phyloP scores from a whole-genome alignment of 1,139 yeast species.

The Geotrichum europaeum region DNA sequence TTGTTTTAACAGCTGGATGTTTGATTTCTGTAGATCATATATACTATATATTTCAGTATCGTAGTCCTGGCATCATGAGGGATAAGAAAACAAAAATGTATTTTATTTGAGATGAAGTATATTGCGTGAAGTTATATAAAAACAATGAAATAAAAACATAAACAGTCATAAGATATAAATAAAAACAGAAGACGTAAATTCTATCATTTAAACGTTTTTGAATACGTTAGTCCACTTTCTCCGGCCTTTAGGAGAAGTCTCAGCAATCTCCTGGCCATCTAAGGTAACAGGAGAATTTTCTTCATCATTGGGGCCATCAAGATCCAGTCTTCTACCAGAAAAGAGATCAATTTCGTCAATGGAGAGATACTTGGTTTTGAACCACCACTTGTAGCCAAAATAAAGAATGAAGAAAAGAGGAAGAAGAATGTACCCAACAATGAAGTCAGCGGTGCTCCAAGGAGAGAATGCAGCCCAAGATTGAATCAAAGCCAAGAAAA shows the following conservation, averaged over 20 bases:
- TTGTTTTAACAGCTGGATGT: too few relatives aligned
- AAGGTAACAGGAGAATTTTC: constrained; percentile 5
- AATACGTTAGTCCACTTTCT: constrained; percentile 16
- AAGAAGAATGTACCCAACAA: constrained; percentile 58
- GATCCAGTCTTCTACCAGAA: constrained; percentile 33
- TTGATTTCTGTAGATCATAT: too few relatives aligned
- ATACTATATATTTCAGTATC: background rate
- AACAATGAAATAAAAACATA: constrained; percentile 1
- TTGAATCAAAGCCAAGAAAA: constrained; percentile 55
- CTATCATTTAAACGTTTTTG: background rate
- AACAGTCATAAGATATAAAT: constrained; percentile 1
- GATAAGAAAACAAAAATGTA: background rate
- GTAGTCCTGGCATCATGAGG: background rate
- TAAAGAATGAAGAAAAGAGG: constrained; percentile 50
- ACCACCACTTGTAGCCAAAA: constrained; percentile 37
- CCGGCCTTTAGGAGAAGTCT: background rate
- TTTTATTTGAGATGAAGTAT: background rate
- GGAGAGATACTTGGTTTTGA: constrained; percentile 42
- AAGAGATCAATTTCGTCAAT: constrained; percentile 45
- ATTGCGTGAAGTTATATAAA: background rate
- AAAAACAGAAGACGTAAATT: background rate
- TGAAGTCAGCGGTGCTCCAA: constrained; percentile 52
- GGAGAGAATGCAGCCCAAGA: constrained; percentile 66
- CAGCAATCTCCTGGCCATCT: constrained; percentile 10
- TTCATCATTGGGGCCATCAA: constrained; percentile 22